Evolutionary conservation across 169 alveolate species (phyloP).

Genomic region (Toxoplasma gondii): DNA sequence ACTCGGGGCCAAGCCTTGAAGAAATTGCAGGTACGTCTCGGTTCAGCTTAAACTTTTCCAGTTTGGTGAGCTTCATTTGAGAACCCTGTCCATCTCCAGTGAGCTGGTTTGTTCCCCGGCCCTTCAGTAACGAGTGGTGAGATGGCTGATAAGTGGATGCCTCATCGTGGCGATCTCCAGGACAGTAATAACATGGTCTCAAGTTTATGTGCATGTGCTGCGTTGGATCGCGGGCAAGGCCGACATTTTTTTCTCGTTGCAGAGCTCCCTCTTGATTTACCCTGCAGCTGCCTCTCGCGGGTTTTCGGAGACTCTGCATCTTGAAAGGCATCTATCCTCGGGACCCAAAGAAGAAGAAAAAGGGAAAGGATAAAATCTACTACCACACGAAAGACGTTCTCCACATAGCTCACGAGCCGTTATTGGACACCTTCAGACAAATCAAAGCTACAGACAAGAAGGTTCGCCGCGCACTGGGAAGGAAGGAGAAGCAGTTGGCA

Average conservation of each 20-base stretch:
- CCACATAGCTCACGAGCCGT: conserved; percentile 87
- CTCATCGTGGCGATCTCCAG: no score
- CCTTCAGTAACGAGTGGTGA: background rate
- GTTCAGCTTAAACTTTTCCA: background rate
- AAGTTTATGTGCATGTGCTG: no score
- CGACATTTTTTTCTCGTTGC: no score
- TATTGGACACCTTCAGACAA: conserved; percentile 88
- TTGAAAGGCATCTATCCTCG: conserved; percentile 99
- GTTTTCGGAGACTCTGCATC: conserved; percentile 97
- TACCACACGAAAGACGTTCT: conserved; percentile 95
- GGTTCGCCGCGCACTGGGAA: conserved; percentile 86
- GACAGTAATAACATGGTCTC: no score
- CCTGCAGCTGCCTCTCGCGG: conserved; percentile 83
- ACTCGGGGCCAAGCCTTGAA: conserved; percentile 92
- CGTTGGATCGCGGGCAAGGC: no score
- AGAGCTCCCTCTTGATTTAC: no score
- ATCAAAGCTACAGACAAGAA: conserved; percentile 91
- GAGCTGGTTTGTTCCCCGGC: background rate
- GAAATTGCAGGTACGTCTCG: conserved; percentile 81
- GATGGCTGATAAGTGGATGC: background rate
- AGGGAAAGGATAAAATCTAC: conserved; percentile 86
- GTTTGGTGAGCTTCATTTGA: background rate
- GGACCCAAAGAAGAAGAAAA: conserved; percentile 95
- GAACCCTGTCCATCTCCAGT: background rate
- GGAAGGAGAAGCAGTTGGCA: conserved; percentile 88